These are phyloP conservation scores for Biscogniauxia marginata DNA, from an alignment of 2,329 filamentous ascomycete genomes.

Conservation along the genomic window DNA sequence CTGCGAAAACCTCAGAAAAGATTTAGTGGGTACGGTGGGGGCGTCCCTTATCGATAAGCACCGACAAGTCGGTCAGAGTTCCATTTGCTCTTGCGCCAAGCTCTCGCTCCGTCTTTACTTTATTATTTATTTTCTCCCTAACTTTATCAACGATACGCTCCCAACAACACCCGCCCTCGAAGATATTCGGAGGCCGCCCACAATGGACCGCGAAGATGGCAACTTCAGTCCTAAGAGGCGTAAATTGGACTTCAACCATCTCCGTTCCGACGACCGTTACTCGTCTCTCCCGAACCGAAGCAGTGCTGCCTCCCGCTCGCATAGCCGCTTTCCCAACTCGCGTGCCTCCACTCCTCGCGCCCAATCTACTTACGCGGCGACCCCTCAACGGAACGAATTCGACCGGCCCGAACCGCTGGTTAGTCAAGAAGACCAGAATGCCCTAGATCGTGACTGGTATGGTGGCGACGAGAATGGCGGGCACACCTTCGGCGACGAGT, in stretches of 20 bases:
- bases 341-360: constrained; percentile 29
- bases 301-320: constrained; percentile 38
- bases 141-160: background rate
- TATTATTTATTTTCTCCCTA: background rate
- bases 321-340: constrained; percentile 33
- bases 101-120: background rate
- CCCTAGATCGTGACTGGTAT: constrained; percentile 91
- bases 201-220: constrained; percentile 33
- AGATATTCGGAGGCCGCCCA: background rate
- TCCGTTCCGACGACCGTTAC: constrained; percentile 56
- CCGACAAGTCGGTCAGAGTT: background rate
- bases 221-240: constrained; percentile 60
- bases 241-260: constrained; percentile 60
- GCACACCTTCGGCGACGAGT: constrained; percentile 84
- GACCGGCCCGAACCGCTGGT: constrained; percentile 62
- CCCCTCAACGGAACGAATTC: constrained; percentile 55
- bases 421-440: constrained; percentile 67
- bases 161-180: too few relatives aligned
- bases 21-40: constrained; percentile 26
- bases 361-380: constrained; percentile 34
- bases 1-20: constrained; percentile 19
- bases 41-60: constrained; percentile 23
- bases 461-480: constrained; percentile 78
- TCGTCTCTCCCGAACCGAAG: constrained; percentile 48
- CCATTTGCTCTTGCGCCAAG: background rate